A percentile compares a stretch with the other conserved stretches of the same genome.
These are phyloP conservation scores for Gossypium aridum DNA, from an alignment of 441 rosid genomes.

Conservation along the genomic window DNA sequence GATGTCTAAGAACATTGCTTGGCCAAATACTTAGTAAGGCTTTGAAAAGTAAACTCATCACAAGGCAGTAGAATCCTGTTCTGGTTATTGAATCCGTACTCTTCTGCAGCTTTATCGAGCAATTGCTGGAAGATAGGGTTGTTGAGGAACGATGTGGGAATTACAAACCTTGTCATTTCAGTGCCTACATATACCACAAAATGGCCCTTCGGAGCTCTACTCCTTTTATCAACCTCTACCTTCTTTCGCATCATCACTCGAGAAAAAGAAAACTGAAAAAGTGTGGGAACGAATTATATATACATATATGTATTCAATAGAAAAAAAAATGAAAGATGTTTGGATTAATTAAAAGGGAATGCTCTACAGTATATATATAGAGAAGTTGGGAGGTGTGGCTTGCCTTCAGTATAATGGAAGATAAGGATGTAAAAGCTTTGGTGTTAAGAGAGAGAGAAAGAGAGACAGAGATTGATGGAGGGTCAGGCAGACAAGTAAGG, in stretches of 20 bases:
- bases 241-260: slow-evolving; percentile 15
- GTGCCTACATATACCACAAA: slow-evolving; percentile 32
- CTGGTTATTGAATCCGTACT: slow-evolving; percentile 23
- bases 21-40: background rate
- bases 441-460: background rate
- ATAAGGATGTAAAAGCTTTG: background rate
- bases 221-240: slow-evolving; percentile 7
- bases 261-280: background rate
- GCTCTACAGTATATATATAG: background rate
- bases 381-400: background rate
- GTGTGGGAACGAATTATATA: background rate
- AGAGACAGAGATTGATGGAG: background rate
- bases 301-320: background rate
- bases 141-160: slow-evolving; percentile 23
- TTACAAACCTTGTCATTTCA: slow-evolving; percentile 24
- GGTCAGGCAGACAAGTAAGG: background rate
- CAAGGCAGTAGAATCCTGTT: slow-evolving; percentile 26
- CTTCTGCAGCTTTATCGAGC: slow-evolving; percentile 29
- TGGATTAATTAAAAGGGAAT: background rate
- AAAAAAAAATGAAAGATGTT: background rate
- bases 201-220: slow-evolving; percentile 29
- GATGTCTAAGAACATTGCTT: background rate
- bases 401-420: background rate
- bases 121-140: slow-evolving; percentile 20
- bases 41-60: slow-evolving; percentile 19